These are phyloP conservation scores for Ophiocytium majus DNA, from an alignment of 352 stramenopile species.

Conservation along the genomic window DNA sequence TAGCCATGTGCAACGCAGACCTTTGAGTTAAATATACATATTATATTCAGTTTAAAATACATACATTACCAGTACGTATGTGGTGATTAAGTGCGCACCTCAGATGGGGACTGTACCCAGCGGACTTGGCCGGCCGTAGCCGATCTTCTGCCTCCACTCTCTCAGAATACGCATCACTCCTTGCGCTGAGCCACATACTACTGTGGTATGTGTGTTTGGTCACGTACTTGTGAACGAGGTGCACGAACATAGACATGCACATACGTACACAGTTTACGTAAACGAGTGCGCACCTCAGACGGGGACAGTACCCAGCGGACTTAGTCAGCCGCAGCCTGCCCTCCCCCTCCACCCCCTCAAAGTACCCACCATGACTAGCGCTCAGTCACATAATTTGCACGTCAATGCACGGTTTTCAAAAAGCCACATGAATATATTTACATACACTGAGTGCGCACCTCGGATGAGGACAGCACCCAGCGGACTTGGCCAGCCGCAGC, in stretches of 20 bases:
- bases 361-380: conserved; percentile 4
- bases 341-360: background rate
- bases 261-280: too few species aligned
- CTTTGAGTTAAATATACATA: too few species aligned
- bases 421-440: too few species aligned
- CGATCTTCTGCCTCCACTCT: background rate
- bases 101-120: conserved; percentile 10
- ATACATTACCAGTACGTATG: too few species aligned
- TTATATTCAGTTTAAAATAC: too few species aligned
- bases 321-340: conserved; percentile 6
- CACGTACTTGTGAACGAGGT: too few species aligned
- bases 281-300: background rate
- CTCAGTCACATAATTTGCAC: too few species aligned
- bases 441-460: too few species aligned
- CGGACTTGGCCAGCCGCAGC: background rate
- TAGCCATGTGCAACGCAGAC: too few species aligned
- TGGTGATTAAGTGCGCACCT: background rate
- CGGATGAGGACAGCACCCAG: conserved; percentile 9
- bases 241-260: too few species aligned
- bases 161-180: background rate
- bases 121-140: background rate
- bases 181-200: conserved; percentile 15
- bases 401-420: too few species aligned
- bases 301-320: conserved; percentile 8
- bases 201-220: too few species aligned